Conservation (phyloP, 1,139 yeast genomes). For the Kodamaea derodonti region DNA sequence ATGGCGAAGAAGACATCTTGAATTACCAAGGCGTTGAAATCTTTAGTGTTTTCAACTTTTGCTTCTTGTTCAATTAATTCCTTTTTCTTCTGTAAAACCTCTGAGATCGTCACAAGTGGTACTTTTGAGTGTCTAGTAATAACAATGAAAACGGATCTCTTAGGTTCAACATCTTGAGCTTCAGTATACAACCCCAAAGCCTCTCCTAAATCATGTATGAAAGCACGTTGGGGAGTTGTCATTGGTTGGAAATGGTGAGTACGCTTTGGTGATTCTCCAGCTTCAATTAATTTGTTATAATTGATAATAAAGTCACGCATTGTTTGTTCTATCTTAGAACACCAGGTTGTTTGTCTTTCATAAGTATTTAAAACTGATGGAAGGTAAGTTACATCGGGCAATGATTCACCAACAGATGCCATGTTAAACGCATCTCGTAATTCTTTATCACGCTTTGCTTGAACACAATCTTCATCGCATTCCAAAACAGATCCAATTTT, state of each 20-base stretch:
- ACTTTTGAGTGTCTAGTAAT: slow-evolving; percentile 31
- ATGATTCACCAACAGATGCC: slow-evolving; percentile 18
- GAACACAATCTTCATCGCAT: slow-evolving; percentile 72
- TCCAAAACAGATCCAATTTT: slow-evolving; percentile 35
- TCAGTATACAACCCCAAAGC: slow-evolving; percentile 60
- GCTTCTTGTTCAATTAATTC: slow-evolving; percentile 27
- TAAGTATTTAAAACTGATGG: slow-evolving; percentile 42
- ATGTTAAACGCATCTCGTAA: slow-evolving; percentile 61
- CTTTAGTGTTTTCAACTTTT: slow-evolving; percentile 20
- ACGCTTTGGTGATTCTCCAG: slow-evolving; percentile 12
- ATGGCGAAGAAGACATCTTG: slow-evolving; percentile 54
- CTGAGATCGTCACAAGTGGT: slow-evolving; percentile 28
- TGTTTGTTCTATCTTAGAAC: slow-evolving; percentile 53
- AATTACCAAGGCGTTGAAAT: slow-evolving; percentile 53
- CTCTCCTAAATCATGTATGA: slow-evolving; percentile 65
- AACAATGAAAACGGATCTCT: slow-evolving; percentile 64
- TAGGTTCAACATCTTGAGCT: slow-evolving; percentile 65
- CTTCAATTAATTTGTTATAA: slow-evolving; percentile 18
- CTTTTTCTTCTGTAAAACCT: slow-evolving; percentile 26
- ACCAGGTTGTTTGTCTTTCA: slow-evolving; percentile 58
- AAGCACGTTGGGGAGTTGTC: slow-evolving; percentile 64
- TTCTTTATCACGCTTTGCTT: slow-evolving; percentile 54
- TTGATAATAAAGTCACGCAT: slow-evolving; percentile 47
- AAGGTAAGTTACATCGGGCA: slow-evolving; percentile 33
- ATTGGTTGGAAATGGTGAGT: slow-evolving; percentile 68